Conservation (phyloP, 176 grass and related monocot genomes). For the Bothriochloa decipiens region DNA sequence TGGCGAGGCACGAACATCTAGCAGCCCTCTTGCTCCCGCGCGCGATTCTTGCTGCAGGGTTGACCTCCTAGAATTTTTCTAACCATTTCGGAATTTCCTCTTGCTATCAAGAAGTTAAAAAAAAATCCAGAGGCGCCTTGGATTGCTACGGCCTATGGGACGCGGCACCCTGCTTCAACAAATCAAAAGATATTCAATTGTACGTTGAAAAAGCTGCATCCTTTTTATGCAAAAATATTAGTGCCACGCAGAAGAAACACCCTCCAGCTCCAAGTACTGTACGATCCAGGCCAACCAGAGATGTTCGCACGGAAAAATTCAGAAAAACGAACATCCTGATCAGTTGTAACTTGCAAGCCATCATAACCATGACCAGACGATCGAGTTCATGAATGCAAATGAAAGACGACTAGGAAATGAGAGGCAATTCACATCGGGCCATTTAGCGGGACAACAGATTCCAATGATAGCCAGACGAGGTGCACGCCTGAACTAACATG, state of each 20-base stretch:
- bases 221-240: neutral
- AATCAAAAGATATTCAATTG: neutral
- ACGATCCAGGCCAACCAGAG: neutral
- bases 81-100: too few species aligned
- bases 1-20: conserved; percentile 29
- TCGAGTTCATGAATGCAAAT: neutral
- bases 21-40: neutral
- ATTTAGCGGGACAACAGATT: neutral
- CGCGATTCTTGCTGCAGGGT: conserved; percentile 38
- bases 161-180: neutral
- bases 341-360: neutral
- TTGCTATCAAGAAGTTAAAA: too few species aligned
- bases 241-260: neutral
- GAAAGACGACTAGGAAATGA: neutral
- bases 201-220: neutral
- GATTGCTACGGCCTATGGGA: neutral
- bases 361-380: neutral
- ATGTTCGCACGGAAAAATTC: neutral
- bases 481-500: conserved; percentile 6
- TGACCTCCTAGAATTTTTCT: conserved; percentile 43
- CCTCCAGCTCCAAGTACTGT: neutral
- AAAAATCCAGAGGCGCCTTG: conserved; percentile 1
- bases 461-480: neutral
- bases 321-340: neutral
- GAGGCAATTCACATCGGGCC: neutral